Evolutionary conservation across 352 stramenopile species (phyloP).

Genomic region (Elongisporangium anandrum): DNA sequence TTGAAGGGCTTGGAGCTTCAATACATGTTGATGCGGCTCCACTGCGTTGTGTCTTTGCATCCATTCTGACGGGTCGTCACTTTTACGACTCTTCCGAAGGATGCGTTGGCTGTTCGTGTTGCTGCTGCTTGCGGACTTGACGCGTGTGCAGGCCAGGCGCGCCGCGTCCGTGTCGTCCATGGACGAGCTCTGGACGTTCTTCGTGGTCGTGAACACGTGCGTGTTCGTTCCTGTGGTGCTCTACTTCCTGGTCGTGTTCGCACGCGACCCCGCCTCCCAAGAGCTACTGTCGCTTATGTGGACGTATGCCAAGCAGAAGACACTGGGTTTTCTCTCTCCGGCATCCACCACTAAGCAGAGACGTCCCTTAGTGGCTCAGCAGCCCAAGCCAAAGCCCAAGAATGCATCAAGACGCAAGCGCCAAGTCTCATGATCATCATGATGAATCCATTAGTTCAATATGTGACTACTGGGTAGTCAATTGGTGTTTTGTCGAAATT

Average conservation of each 20-base stretch:
- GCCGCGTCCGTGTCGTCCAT: slow-evolving; percentile 24
- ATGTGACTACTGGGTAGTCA: background rate
- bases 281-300: slow-evolving; percentile 20
- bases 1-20: too few species aligned
- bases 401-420: background rate
- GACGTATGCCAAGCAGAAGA: slow-evolving; percentile 22
- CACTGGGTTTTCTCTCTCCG: slow-evolving; percentile 18
- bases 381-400: background rate
- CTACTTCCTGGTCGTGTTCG: slow-evolving; percentile 22
- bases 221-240: slow-evolving; percentile 32
- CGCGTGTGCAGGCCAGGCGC: background rate
- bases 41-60: background rate
- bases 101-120: background rate
- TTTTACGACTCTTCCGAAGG: background rate
- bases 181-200: slow-evolving; percentile 40
- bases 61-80: background rate
- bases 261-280: slow-evolving; percentile 20
- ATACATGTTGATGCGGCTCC: background rate
- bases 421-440: background rate
- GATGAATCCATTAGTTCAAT: background rate
- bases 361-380: background rate
- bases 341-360: background rate
- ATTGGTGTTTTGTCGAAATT: background rate
- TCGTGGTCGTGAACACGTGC: slow-evolving; percentile 26
- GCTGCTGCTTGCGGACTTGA: background rate